Evolutionary conservation across 2,329 filamentous ascomycete species (phyloP).

Genomic region (Cercospora canescens): DNA sequence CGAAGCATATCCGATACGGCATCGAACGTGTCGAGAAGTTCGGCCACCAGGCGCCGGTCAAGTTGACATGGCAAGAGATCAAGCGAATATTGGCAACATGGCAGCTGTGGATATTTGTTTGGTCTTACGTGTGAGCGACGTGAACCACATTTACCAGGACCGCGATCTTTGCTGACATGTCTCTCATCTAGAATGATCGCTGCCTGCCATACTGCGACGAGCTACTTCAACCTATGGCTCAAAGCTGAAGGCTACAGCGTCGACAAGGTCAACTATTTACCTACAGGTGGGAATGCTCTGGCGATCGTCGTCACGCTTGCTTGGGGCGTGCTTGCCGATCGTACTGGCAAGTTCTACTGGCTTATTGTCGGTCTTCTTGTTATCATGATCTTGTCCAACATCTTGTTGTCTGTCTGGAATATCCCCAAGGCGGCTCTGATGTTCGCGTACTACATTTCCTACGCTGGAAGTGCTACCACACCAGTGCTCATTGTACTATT

Average conservation of each 20-base stretch:
- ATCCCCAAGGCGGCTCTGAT: conserved; percentile 9
- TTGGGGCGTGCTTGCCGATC: conserved; percentile 18
- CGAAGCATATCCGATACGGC: conserved; percentile 16
- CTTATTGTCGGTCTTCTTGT: conserved; percentile 10
- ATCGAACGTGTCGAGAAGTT: conserved; percentile 17
- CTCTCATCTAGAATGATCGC: conserved; percentile 10
- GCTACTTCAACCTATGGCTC: conserved; percentile 22
- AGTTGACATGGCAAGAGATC: conserved; percentile 15
- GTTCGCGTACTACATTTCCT: conserved; percentile 12
- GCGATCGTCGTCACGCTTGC: conserved; percentile 15
- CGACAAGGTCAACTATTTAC: conserved; percentile 17
- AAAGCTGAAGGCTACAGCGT: conserved; percentile 20
- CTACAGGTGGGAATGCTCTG: conserved; percentile 16
- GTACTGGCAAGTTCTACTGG: conserved; percentile 15
- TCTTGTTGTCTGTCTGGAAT: conserved; percentile 13
- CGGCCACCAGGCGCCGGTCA: conserved; percentile 14
- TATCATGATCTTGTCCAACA: conserved; percentile 17
- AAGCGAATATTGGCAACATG: conserved; percentile 14
- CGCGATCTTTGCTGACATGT: background rate
- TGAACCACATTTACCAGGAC: background rate
- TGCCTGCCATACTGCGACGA: conserved; percentile 15
- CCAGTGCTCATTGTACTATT: conserved; percentile 10
- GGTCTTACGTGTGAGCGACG: conserved; percentile 11
- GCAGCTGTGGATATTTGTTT: conserved; percentile 22
- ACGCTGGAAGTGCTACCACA: conserved; percentile 6